Evolutionary conservation across 108 stramenopile genomes (phyloP).

Genomic region (Skeletonema potamos): DNA sequence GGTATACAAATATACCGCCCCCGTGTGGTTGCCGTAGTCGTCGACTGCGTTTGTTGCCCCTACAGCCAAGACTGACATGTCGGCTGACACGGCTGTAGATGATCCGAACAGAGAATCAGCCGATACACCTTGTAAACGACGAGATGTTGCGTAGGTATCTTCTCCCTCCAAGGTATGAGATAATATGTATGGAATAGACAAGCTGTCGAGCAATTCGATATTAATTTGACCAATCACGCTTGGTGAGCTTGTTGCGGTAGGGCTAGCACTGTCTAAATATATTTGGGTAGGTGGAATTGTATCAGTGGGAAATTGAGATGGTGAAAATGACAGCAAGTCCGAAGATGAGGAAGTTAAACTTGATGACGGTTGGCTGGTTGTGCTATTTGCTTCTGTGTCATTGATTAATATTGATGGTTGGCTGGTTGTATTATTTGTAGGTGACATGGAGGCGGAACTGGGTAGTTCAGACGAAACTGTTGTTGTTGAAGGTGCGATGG

Average conservation of each 20-base stretch:
- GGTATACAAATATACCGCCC: conserved; percentile 5
- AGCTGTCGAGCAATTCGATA: not conserved
- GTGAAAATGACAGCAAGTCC: not conserved
- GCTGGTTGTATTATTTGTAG: not conserved
- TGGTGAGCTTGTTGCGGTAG: not conserved
- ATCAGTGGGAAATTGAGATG: not conserved
- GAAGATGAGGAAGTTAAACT: not conserved
- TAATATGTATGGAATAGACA: not conserved
- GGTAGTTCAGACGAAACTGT: not conserved
- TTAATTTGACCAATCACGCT: too few relatives aligned
- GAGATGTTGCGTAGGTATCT: not conserved
- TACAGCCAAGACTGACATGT: conserved; percentile 3
- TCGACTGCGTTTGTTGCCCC: conserved; percentile 3
- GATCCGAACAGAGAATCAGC: not conserved
- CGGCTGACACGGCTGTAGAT: not conserved
- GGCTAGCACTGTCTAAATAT: not conserved
- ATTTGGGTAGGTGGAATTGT: not conserved
- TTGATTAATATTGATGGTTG: not conserved
- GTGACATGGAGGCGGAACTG: not conserved
- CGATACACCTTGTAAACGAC: not conserved
- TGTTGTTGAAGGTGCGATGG: too few relatives aligned
- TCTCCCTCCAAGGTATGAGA: not conserved
- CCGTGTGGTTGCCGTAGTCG: not conserved
- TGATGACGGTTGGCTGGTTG: not conserved
- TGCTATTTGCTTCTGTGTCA: not conserved